Evolutionary conservation across 768 basidiomycete species (phyloP).

Genomic region (Lentinus brumalis): DNA sequence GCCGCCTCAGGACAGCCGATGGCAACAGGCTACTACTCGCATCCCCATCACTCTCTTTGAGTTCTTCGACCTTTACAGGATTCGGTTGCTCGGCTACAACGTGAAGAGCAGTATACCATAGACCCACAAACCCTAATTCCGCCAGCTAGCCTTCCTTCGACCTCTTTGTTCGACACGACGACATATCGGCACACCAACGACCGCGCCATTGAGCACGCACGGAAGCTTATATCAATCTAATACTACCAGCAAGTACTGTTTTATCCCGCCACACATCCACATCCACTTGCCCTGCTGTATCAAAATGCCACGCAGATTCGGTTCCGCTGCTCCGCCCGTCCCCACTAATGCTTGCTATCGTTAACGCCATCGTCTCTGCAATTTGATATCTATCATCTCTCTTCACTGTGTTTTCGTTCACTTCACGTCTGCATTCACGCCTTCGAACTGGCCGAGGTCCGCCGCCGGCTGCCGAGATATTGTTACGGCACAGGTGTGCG

Average conservation of each 20-base stretch:
- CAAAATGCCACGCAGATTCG: constrained; percentile 17
- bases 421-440: background rate
- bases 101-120: too few species aligned
- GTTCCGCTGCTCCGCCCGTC: background rate
- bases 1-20: background rate
- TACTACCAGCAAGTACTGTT: background rate
- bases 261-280: background rate
- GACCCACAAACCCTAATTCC: too few species aligned
- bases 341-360: constrained; percentile 18
- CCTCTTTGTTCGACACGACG: background rate
- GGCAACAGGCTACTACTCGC: constrained; percentile 9
- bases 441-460: background rate
- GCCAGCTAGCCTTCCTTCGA: background rate
- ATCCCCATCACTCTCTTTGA: constrained; percentile 17
- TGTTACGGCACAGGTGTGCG: background rate
- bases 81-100: background rate
- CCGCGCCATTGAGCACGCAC: background rate
- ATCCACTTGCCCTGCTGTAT: constrained; percentile 12
- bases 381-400: background rate
- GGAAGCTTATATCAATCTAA: constrained; percentile 10
- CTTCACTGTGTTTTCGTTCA: background rate
- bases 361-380: constrained; percentile 13
- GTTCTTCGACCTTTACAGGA: background rate
- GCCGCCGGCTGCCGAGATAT: background rate
- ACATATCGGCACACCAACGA: background rate